Evolutionary conservation across 2,329 filamentous ascomycete genomes (phyloP), one percentile per base, ranked within the genome.

Genomic region (Lachnellula arida): DNA sequence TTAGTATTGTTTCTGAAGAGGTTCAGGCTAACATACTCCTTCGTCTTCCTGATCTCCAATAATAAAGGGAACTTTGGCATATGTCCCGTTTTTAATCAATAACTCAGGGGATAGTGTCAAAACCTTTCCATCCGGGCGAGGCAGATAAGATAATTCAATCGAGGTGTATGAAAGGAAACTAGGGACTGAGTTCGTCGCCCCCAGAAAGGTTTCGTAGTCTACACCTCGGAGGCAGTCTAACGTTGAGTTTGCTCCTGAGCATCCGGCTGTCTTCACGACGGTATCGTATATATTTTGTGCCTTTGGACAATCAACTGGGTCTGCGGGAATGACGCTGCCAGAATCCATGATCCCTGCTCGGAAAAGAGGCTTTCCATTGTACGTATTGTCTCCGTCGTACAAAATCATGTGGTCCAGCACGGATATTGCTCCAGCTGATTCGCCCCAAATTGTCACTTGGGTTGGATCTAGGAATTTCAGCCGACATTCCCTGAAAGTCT

Each of bases 21-120:
- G 6, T 44, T 51, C 34, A 19, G 15, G 5, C n/a, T 9, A 3
- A 57, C 51, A 23, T 48, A 54, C 89, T 25, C 88, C 87, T 70
- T 92, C 88, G 66, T 92, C 88, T 73, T 91, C 87, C 69, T 90
- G 87, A 67, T 89, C 80, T 46, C 88, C 88, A 44, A 87, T 79
- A 54, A 86, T 85, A 67, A 85, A 78, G 2, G 83, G 82, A 0
- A 86, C 78, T 15, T 77, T 76, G 7, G 82, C 77, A 60, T 81
- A 85, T 59, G 76, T 76, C n/a, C 84, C 81, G 0, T 68, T 64
- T 1, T 63, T 53, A 2, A 79, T 72, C 5, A 88, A 73, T 0
- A 77, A 55, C 0, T 91, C 87, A 0, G 87, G 84, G 3, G 82
- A 87, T 1, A 79, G 74, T 0, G 81, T 78, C 6, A 91, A 75